These are phyloP conservation scores for Phytophthora palmivora DNA, from an alignment of 352 stramenopile genomes.

Conservation along the genomic window DNA sequence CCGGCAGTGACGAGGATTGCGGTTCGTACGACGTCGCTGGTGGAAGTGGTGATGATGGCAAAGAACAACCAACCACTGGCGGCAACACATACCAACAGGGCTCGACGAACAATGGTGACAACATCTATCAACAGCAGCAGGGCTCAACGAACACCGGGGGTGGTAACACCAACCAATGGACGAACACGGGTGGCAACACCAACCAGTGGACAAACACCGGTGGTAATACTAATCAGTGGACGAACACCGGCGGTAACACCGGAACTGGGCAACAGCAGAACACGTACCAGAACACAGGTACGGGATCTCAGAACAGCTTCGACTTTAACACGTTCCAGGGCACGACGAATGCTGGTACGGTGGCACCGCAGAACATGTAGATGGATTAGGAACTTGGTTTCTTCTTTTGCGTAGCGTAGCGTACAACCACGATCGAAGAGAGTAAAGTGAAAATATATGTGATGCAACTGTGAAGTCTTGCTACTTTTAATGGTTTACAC, in stretches of 20 bases:
- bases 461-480: not conserved
- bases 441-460: not conserved
- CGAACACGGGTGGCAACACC: not conserved
- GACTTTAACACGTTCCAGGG: constrained; percentile 27
- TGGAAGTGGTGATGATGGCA: constrained; percentile 7
- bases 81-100: too few relatives aligned
- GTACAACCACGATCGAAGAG: not conserved
- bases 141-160: not conserved
- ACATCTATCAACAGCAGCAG: not conserved
- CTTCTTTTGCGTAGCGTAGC: not conserved
- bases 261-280: not conserved
- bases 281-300: constrained; percentile 7
- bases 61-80: constrained; percentile 1
- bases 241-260: not conserved
- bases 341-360: constrained; percentile 14
- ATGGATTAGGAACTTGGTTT: not conserved
- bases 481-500: too few relatives aligned
- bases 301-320: constrained; percentile 25
- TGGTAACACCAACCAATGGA: not conserved
- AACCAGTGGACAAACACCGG: not conserved
- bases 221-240: constrained; percentile 1
- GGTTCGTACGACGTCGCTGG: constrained; percentile 16
- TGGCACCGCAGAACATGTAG: constrained; percentile 20
- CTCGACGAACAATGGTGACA: too few relatives aligned
- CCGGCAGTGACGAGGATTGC: too few relatives aligned